Conservation (phyloP, 495 filamentous ascomycete genomes). For the Hypoxylon fuscum region DNA sequence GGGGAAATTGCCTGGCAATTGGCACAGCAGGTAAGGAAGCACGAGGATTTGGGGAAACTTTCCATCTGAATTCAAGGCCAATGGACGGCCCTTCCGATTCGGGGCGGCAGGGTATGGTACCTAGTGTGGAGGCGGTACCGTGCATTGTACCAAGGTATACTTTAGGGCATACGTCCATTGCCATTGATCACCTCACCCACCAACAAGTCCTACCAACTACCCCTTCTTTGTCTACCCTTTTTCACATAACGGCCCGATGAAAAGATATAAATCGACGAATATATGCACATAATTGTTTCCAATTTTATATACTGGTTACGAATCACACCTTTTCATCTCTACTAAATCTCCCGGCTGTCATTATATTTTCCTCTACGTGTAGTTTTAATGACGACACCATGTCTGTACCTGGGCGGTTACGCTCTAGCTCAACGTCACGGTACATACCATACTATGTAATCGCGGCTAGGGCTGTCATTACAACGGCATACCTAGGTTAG, state of each 20-base stretch:
- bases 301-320: no score
- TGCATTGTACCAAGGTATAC: conserved; percentile 1
- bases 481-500: not conserved
- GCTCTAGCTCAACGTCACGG: conserved; percentile 6
- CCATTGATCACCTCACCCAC: not conserved
- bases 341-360: not conserved
- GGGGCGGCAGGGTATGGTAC: conserved; percentile 28
- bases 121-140: conserved; percentile 10
- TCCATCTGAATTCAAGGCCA: conserved; percentile 26
- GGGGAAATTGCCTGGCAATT: conserved; percentile 34
- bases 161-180: conserved; percentile 1
- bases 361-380: not conserved
- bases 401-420: no score
- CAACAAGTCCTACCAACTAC: no score
- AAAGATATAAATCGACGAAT: no score
- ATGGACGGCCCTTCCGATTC: conserved; percentile 33
- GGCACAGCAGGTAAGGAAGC: conserved; percentile 17
- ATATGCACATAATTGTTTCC: no score
- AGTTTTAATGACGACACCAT: conserved; percentile 29
- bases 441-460: no score
- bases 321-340: not conserved
- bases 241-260: no score
- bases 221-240: no score
- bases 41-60: conserved; percentile 28
- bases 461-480: conserved; percentile 13